phyloP scores from a whole-genome alignment of 1,139 yeast species.

The Yamadazyma oceani region DNA sequence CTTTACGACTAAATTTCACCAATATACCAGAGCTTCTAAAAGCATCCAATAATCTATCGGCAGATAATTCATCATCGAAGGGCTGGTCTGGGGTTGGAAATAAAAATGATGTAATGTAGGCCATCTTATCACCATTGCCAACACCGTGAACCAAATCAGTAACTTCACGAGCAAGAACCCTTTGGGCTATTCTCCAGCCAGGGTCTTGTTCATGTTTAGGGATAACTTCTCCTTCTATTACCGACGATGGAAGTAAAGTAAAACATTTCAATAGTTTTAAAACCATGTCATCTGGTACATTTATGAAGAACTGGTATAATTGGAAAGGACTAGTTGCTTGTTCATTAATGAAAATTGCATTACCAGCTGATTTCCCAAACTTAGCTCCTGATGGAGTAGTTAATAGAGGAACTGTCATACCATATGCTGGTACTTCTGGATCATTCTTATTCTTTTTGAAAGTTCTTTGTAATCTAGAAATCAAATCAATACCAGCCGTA shows the following conservation, averaged over 20 bases:
- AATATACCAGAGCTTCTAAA: constrained; percentile 65
- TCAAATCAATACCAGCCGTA: constrained; percentile 91
- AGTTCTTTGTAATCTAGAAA: constrained; percentile 54
- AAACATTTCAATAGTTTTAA: constrained; percentile 68
- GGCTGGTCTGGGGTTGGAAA: constrained; percentile 61
- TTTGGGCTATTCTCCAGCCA: constrained; percentile 68
- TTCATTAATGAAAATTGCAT: constrained; percentile 85
- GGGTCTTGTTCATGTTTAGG: constrained; percentile 57
- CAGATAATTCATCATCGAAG: constrained; percentile 45
- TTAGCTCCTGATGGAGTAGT: constrained; percentile 91
- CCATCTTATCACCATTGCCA: constrained; percentile 69
- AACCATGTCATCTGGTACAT: constrained; percentile 77
- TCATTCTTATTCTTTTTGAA: constrained; percentile 15
- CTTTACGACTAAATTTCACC: constrained; percentile 32
- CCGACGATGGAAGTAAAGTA: constrained; percentile 68
- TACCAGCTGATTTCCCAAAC: constrained; percentile 96
- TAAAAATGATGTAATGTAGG: constrained; percentile 60
- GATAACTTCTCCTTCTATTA: constrained; percentile 54
- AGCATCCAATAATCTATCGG: constrained; percentile 55
- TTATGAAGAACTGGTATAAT: constrained; percentile 81
- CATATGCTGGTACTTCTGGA: constrained; percentile 46
- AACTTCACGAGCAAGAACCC: constrained; percentile 76
- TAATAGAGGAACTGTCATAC: constrained; percentile 85
- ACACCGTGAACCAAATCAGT: constrained; percentile 85
- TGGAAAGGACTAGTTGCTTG: constrained; percentile 75